Evolutionary conservation across 768 basidiomycete species (phyloP).

Genomic region (Pulveroboletus ravenelii): DNA sequence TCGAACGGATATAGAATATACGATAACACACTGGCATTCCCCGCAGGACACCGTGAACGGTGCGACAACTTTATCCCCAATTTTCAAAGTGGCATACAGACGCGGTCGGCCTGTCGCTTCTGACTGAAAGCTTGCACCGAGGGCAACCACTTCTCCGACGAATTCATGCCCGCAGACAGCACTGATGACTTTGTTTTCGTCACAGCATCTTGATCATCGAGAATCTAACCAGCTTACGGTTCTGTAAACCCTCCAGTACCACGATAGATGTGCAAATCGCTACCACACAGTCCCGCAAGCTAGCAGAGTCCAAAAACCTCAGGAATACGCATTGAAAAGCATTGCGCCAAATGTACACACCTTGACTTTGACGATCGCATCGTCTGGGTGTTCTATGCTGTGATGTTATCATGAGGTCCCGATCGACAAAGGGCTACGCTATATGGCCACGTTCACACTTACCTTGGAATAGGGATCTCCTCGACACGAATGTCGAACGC

Average conservation of each 20-base stretch:
- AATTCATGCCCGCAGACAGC: slow-evolving; percentile 75
- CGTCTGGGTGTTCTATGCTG: slow-evolving; percentile 69
- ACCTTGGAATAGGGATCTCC: slow-evolving; percentile 50
- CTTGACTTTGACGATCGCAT: slow-evolving; percentile 76
- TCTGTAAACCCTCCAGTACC: too few species aligned
- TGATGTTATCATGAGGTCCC: too few species aligned
- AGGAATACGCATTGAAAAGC: background rate
- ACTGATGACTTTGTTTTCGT: slow-evolving; percentile 32
- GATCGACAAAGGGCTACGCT: background rate
- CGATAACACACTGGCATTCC: slow-evolving; percentile 92
- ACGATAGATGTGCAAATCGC: too few species aligned
- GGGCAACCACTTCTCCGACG: slow-evolving; percentile 62
- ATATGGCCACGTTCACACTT: slow-evolving; percentile 24
- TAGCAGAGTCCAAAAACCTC: too few species aligned
- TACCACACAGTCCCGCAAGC: too few species aligned
- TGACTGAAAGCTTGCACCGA: slow-evolving; percentile 62
- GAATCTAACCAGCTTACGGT: too few species aligned
- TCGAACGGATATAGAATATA: background rate
- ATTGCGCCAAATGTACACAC: too few species aligned
- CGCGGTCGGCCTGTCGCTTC: slow-evolving; percentile 48
- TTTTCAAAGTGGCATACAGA: slow-evolving; percentile 57
- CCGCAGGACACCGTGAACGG: slow-evolving; percentile 80
- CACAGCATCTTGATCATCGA: too few species aligned
- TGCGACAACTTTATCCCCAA: slow-evolving; percentile 75
- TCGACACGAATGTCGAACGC: slow-evolving; percentile 71